Percentiles rank a stretch among this genome's conserved stretches.
Conservation (phyloP, 2,329 filamentous ascomycete species). For the Nemania diffusa region DNA sequence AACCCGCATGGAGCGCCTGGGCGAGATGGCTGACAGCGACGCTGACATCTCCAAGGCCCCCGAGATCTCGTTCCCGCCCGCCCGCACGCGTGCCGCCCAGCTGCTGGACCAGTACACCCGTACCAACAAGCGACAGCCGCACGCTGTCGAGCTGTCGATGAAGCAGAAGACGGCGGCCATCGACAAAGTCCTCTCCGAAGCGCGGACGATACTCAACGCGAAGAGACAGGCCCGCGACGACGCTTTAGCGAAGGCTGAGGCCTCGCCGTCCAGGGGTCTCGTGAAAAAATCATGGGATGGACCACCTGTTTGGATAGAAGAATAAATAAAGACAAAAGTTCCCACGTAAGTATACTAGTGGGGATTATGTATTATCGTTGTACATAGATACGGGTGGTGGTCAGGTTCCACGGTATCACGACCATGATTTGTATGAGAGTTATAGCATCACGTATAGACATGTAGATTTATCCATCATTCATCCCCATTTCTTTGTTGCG, state of each 20-base stretch:
- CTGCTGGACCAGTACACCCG: constrained; percentile 28
- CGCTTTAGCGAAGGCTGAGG: neutral
- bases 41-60: constrained; percentile 41
- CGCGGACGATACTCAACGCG: constrained; percentile 8
- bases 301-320: neutral
- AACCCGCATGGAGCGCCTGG: constrained; percentile 36
- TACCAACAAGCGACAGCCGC: neutral
- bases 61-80: constrained; percentile 32
- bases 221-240: constrained; percentile 4
- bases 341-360: too few relatives aligned
- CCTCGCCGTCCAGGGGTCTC: neutral
- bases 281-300: too few relatives aligned
- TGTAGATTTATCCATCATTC: neutral
- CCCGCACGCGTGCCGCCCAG: constrained; percentile 32
- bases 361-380: constrained; percentile 8
- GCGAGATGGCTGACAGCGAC: constrained; percentile 47
- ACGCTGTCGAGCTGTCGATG: neutral
- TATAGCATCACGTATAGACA: neutral
- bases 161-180: constrained; percentile 39
- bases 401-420: neutral
- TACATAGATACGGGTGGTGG: neutral
- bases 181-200: constrained; percentile 33
- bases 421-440: constrained; percentile 3
- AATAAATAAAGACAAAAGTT: too few relatives aligned
- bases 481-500: neutral